Base-by-base conservation (phyloP, 75 land plant species). In the Pseudotsuga menziesii region DNA sequence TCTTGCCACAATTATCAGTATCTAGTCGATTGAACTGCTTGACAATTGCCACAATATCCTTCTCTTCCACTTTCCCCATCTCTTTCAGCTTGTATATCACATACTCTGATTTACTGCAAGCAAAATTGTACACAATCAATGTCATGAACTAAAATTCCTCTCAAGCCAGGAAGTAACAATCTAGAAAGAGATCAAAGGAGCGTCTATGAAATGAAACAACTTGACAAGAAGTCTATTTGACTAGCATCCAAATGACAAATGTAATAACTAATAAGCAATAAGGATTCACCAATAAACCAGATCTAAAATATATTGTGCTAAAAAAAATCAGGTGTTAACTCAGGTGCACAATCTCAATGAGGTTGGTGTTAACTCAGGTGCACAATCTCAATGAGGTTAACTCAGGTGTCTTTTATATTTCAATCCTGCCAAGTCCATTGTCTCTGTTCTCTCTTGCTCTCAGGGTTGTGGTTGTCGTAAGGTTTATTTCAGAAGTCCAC, bases 61-160 rank as follows among this genome's bases (percentile, higher is more conserved):
- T 80, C 27, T 87, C 82, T 23, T 64, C 66, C 19, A 91, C 79
- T 72, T 89, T 86, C 19, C 88, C 91, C 91, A 90, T 83, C 78
- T 90, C 91, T 69, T 86, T 90, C 14, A 90, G 82, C 81, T 90
- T 91, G 87, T 86, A 84, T 55, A 91, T 76, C 19, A 91, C 91
- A 82, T n/a, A 88, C 71, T 91, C 92, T 58, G 92, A 91, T 74
- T 91, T 91, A 73, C 92, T 91, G 91, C 36, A 83, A 76, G 52
- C 52, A 69, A 39, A 63, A 69, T 7, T n/a, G 17, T 69, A 39
- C 52, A 69, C 16, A 69, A 39, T 41, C n/a, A 69, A 69, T 9
- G 0, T 69, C 52, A 41, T 48, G 54, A 36, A 69, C n/a, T 39
- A 69, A 41, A 8, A 19, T 1, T 39, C 54, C n/a, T 41, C 41